Base-by-base conservation (phyloP, 176 grass and related monocot genomes). In the Triticum timopheevii region DNA sequence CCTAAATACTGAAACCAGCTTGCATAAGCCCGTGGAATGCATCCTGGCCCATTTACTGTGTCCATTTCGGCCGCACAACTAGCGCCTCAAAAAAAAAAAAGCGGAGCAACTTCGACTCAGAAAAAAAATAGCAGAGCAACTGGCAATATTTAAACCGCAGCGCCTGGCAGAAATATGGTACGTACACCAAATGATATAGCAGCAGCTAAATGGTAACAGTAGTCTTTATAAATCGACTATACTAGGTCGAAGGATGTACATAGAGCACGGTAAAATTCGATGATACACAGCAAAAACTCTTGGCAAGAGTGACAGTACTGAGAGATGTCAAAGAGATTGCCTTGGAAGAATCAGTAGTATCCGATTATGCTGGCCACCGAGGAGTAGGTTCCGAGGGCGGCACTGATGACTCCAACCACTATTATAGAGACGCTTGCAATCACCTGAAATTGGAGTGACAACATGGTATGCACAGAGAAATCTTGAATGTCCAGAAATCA, bases 351-450 rank as follows among this genome's bases (percentile, higher is more conserved):
- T 84, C 34, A 95, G 28, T 92, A 84, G 61, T 63, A 88, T 50
- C 80, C 85, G 25, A 45, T 67, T 54, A 98, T 94, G 68, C 27
- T 74, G 40, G 73, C 63, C 6, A 98, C 1, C 3, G 96, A 92
- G 6, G 93, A 94, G 78, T 96, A 98, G 3, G 96, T 98, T 44
- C 96, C 93, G 0, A 96, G 17, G 44, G 61, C 50, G 13, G 86
- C 92, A 33, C 87, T 72, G 54, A 90, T 20, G 69, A 90, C 33
- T 50, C 96, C 93, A 8, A 96, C 3, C 76, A 85, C 64, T 36
- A 93, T 69, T 76, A 96, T 98, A 17, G 35, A 65, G 61, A 77
- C 12, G 50, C 93, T 71, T 34, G 89, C 71, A 23, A 78, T 84
- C 5, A 98, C 80, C 96, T 98, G 90, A 77, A 93, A 91, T 85